Evolutionary conservation across 2,329 filamentous ascomycete genomes (phyloP).

Genomic region (Sporothrix curviconia): DNA sequence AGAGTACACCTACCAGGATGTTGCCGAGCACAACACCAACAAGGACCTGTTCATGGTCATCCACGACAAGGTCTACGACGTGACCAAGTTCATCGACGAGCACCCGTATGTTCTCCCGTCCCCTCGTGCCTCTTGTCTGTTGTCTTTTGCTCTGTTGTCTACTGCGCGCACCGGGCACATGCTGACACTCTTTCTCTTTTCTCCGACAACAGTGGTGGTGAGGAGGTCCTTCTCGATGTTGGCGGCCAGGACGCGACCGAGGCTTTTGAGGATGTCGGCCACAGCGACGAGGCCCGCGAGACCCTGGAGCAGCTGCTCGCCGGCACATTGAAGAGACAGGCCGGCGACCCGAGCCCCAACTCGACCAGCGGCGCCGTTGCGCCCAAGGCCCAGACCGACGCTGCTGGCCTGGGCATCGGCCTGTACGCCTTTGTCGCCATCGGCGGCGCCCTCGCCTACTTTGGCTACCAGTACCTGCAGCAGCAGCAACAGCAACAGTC

Average conservation of each 20-base stretch:
- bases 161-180: neutral
- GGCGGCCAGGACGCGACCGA: constrained; percentile 94
- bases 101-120: constrained; percentile 62
- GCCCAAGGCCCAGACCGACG: constrained; percentile 41
- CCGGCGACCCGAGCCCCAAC: constrained; percentile 72
- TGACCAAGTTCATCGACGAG: constrained; percentile 86
- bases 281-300: constrained; percentile 97
- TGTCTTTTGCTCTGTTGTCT: neutral
- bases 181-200: constrained; percentile 26
- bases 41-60: constrained; percentile 89
- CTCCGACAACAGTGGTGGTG: constrained; percentile 74
- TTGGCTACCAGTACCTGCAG: constrained; percentile 80
- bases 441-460: constrained; percentile 70
- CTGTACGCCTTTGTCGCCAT: constrained; percentile 76
- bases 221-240: constrained; percentile 95
- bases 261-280: constrained; percentile 97
- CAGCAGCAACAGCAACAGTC: constrained; percentile 31
- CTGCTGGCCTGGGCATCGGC: constrained; percentile 62
- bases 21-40: constrained; percentile 82
- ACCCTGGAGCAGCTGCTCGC: constrained; percentile 73
- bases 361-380: constrained; percentile 43
- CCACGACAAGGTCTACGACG: constrained; percentile 95
- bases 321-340: constrained; percentile 72
- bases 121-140: constrained; percentile 2
- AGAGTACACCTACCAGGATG: constrained; percentile 70